Evolutionary conservation across 768 basidiomycete species (phyloP), one percentile per base, ranked within the genome.

Genomic region (Gymnopilus junonius): DNA sequence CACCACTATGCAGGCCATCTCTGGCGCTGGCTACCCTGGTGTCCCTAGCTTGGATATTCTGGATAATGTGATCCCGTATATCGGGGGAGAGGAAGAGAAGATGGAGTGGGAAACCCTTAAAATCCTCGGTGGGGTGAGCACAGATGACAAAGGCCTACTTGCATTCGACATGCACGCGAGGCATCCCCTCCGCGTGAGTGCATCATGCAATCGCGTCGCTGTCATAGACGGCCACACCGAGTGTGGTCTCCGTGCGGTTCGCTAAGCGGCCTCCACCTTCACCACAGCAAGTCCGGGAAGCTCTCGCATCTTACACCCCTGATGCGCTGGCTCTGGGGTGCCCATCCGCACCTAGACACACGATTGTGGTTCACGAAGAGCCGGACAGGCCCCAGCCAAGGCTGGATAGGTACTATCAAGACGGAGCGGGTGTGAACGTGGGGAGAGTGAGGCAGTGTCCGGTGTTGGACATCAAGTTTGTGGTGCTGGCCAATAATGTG

Each of bases 61-160:
- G 67, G 97, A 99, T 79, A 99, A 99, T 80, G 83, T 99, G 73
- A 90, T 99, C 1, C 97, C 97, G 4, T 89, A 93, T 77, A 99
- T 99, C 75, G 77, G 85, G 17, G 94, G 96, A 53, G 97, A 98
- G 72, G 93, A 95, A 70, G 97, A 99, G 73, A 99, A 99, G 75
- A 95, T 99, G 67, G 97, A 99, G 75, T 99, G 97, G 97, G 97
- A 99, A 79, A 91, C 94, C 6, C 85, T 92, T 69, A 99, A 99
- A 81, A 99, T 99, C 70, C 87, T 99, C 21, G 97, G 97, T 23
- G 94, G 90, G 2, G 69, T 98, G 60, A 70, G 66, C 15, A 79
- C 85, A 25, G 81, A 82, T 53, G 87, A 89, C 59, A 78, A 82
- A 32, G 85, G 83, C 2, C 66, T 74, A 5, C 85, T 83, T 61